A percentile compares a stretch with the other conserved stretches of the same genome.
Evolutionary conservation across 2,329 filamentous ascomycete species (phyloP).

Genomic region (Sarocladium kiliense): DNA sequence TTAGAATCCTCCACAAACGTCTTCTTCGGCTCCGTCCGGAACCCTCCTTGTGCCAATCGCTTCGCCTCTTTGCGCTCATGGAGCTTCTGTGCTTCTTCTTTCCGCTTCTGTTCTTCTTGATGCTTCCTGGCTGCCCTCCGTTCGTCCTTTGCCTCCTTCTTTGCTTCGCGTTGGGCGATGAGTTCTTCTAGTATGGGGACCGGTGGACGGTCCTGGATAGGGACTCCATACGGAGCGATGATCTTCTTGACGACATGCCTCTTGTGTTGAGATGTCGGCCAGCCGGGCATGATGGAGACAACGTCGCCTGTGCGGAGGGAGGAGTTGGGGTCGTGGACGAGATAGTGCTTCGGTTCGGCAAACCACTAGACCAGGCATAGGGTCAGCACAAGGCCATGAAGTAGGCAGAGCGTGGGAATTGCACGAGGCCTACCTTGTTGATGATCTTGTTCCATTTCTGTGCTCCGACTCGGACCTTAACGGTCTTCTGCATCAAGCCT

Average conservation of each 20-base stretch:
- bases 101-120: slow-evolving; percentile 15
- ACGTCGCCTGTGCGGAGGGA: slow-evolving; percentile 72
- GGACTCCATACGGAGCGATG: slow-evolving; percentile 61
- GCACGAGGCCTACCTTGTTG: slow-evolving; percentile 53
- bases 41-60: background rate
- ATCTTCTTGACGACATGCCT: slow-evolving; percentile 72
- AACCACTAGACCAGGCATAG: slow-evolving; percentile 48
- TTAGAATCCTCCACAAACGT: background rate
- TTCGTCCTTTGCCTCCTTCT: slow-evolving; percentile 53
- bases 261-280: slow-evolving; percentile 61
- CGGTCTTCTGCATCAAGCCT: slow-evolving; percentile 72
- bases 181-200: slow-evolving; percentile 62
- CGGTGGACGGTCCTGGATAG: slow-evolving; percentile 58
- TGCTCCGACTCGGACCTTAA: slow-evolving; percentile 69
- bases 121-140: slow-evolving; percentile 35
- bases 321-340: slow-evolving; percentile 74
- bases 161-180: slow-evolving; percentile 46
- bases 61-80: slow-evolving; percentile 17
- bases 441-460: slow-evolving; percentile 69
- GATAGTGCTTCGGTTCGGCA: slow-evolving; percentile 56
- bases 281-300: slow-evolving; percentile 63
- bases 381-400: background rate
- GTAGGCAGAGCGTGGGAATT: slow-evolving; percentile 1
- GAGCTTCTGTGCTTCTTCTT: slow-evolving; percentile 14
- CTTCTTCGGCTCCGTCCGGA: slow-evolving; percentile 4